These are phyloP conservation scores for Syzygium aqueum DNA, from an alignment of 345 rosid species.

Conservation along the genomic window DNA sequence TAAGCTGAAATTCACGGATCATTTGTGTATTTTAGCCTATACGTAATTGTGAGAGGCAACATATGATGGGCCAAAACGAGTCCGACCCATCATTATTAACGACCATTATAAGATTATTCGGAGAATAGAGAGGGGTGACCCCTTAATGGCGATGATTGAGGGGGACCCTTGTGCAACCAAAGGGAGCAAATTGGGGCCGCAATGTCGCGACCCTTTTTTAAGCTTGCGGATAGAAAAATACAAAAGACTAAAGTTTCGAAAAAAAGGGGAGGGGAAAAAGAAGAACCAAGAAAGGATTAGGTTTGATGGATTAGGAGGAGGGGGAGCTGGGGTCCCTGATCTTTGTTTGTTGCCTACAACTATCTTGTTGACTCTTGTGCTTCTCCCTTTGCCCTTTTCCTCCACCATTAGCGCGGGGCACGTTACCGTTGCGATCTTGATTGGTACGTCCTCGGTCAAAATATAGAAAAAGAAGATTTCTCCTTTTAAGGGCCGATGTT, in stretches of 20 bases:
- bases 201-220: background rate
- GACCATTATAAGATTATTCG: background rate
- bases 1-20: too few species aligned
- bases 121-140: background rate
- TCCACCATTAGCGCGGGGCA: conserved; percentile 22
- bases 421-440: conserved; percentile 27
- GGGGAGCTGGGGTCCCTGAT: background rate
- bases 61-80: background rate
- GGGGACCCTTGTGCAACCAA: background rate
- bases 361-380: background rate
- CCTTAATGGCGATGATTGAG: background rate
- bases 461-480: background rate
- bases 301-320: background rate
- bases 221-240: background rate
- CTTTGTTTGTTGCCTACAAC: background rate
- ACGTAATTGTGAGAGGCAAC: background rate
- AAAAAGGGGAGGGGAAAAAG: background rate
- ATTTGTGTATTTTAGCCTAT: too few species aligned
- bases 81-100: background rate
- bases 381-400: background rate
- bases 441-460: background rate
- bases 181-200: background rate
- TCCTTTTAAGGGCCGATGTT: background rate
- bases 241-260: background rate
- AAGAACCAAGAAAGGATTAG: background rate